phyloP scores from a whole-genome alignment of 1,284 basidiomycete species.

The Phylloboletellus chloephorus region DNA sequence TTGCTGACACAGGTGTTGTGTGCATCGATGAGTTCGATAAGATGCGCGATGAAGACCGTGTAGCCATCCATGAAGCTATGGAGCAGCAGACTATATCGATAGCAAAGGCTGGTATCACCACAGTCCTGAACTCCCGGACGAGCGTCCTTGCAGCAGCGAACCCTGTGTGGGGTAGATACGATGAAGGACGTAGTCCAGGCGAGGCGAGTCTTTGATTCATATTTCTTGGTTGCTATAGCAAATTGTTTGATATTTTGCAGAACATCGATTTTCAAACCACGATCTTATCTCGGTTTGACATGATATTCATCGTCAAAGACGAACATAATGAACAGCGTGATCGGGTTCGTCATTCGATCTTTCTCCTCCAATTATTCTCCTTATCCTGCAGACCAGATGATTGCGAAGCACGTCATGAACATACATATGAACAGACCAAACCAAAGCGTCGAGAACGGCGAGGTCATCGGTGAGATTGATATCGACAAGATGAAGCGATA shows the following conservation, averaged over 20 bases:
- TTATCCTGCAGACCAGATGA: conserved; percentile 52
- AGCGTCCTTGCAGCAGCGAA: conserved; percentile 98
- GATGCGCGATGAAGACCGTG: conserved; percentile 98
- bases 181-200: conserved; percentile 95
- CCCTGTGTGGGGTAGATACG: conserved; percentile 97
- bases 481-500: conserved; percentile 99
- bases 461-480: conserved; percentile 87
- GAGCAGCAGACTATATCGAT: conserved; percentile 99
- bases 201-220: conserved; percentile 51
- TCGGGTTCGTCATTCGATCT: conserved; percentile 47
- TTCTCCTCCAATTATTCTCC: background rate
- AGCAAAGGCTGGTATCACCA: conserved; percentile 98
- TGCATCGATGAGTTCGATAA: conserved; percentile 99
- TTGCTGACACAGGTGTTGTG: conserved; percentile 97
- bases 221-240: background rate
- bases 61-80: conserved; percentile 99
- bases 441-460: conserved; percentile 53
- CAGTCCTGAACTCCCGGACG: conserved; percentile 93
- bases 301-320: conserved; percentile 99
- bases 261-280: conserved; percentile 99
- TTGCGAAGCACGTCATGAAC: conserved; percentile 98
- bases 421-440: conserved; percentile 94
- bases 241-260: conserved; percentile 34
- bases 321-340: conserved; percentile 96
- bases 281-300: conserved; percentile 97